Conservation (phyloP, 345 rosid species). For the Cardamine occulta region DNA sequence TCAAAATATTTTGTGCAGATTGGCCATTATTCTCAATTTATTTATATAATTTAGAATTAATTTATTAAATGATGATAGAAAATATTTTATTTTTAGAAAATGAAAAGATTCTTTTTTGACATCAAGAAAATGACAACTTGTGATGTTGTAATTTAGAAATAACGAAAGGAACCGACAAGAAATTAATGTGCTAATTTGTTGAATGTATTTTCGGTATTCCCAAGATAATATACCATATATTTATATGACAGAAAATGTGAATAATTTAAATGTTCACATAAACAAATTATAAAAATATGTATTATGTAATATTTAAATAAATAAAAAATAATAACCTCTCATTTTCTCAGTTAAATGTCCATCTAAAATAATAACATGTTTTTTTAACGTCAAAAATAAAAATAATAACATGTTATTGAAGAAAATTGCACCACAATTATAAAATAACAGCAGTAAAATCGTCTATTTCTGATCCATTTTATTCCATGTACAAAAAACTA, state of each 20-base stretch:
- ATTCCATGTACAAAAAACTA: not conserved
- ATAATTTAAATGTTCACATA: not conserved
- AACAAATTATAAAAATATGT: not conserved
- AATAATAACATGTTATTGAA: not conserved
- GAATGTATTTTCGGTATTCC: not conserved
- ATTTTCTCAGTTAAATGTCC: not conserved
- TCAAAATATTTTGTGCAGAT: not conserved
- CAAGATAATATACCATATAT: not conserved
- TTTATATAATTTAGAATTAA: not conserved
- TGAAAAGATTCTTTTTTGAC: not conserved
- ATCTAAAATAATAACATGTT: not conserved
- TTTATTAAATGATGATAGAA: not conserved
- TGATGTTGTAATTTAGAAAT: not conserved
- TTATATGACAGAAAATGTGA: not conserved
- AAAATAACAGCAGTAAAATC: not conserved
- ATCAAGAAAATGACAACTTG: not conserved
- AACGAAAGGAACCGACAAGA: not conserved
- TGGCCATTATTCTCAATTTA: not conserved
- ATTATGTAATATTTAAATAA: not conserved
- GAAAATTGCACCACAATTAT: not conserved
- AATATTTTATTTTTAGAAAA: not conserved
- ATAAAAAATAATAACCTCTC: not conserved
- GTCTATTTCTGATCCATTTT: not conserved
- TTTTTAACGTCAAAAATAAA: no score
- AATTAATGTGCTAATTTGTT: not conserved